Percentiles rank a stretch among this genome's conserved stretches.
phyloP scores from a whole-genome alignment of 2,329 filamentous ascomycete species.

The Aspergillus arachidicola region DNA sequence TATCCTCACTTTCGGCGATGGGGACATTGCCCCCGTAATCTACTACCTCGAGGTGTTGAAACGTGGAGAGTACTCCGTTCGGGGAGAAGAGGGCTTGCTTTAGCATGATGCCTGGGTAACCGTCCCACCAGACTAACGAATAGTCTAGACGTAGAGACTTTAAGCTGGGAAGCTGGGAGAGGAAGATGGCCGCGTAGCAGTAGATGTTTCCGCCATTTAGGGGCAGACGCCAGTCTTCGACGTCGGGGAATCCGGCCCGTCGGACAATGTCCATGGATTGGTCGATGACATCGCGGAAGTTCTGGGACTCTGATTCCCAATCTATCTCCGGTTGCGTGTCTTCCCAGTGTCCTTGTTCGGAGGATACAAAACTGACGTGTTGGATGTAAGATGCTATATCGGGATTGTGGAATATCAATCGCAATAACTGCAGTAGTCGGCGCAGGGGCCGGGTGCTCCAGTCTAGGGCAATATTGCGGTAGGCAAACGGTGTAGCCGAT shows the following conservation, averaged over 20 bases:
- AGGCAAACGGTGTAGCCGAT: background rate
- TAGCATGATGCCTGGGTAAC: background rate
- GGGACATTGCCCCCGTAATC: slow-evolving; percentile 3
- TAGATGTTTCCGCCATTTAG: background rate
- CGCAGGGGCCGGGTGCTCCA: background rate
- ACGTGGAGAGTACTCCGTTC: background rate
- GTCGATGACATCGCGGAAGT: background rate
- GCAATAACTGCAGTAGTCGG: slow-evolving; percentile 1
- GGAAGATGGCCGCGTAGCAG: background rate
- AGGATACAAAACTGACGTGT: background rate
- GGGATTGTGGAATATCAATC: background rate
- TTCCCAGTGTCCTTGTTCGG: background rate
- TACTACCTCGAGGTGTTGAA: slow-evolving; percentile 1
- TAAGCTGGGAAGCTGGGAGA: background rate
- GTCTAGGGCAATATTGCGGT: background rate
- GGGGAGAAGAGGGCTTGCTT: background rate
- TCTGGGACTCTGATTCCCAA: background rate
- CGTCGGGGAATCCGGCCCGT: background rate
- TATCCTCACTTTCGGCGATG: background rate
- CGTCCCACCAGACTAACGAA: slow-evolving; percentile 2
- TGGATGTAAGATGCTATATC: slow-evolving; percentile 4
- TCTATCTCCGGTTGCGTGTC: background rate
- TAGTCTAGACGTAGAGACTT: slow-evolving; percentile 1
- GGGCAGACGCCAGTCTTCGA: background rate
- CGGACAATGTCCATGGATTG: slow-evolving; percentile 1